Conservation (phyloP, 2,329 filamentous ascomycete species). For the Hyphodiscus sp. region DNA sequence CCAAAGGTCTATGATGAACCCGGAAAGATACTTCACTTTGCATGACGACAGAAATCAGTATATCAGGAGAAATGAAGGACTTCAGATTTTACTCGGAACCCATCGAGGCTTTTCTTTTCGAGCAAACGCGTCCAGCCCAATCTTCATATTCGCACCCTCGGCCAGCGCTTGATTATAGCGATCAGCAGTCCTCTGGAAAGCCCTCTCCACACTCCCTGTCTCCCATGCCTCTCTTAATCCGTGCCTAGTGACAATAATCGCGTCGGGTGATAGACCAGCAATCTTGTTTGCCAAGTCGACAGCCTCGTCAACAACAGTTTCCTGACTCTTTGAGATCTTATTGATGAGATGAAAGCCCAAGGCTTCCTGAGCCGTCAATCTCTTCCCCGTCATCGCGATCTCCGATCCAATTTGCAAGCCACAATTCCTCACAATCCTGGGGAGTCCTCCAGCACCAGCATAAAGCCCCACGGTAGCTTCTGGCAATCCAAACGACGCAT, state of each 20-base stretch:
- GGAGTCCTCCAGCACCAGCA: constrained; percentile 64
- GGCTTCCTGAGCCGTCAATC: constrained; percentile 54
- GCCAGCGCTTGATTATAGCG: constrained; percentile 49
- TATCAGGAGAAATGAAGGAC: not conserved
- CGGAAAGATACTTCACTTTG: too few relatives aligned
- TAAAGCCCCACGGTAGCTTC: constrained; percentile 66
- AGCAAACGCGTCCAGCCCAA: constrained; percentile 70
- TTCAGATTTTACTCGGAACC: constrained; percentile 54
- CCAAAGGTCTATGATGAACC: too few relatives aligned
- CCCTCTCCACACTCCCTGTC: constrained; percentile 48
- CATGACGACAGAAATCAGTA: too few relatives aligned
- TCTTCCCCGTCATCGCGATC: constrained; percentile 59
- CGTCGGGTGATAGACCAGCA: constrained; percentile 62
- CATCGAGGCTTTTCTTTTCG: constrained; percentile 64
- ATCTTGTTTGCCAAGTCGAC: constrained; percentile 56
- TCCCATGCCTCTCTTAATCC: constrained; percentile 70
- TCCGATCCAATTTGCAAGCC: constrained; percentile 64
- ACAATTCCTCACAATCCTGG: constrained; percentile 56
- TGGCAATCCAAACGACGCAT: constrained; percentile 62
- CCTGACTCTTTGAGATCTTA: constrained; percentile 43
- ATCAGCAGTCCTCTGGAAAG: constrained; percentile 51
- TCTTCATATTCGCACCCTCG: constrained; percentile 56
- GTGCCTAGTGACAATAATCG: constrained; percentile 64
- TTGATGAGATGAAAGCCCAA: constrained; percentile 62
- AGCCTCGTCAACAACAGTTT: constrained; percentile 47